phyloP scores from a whole-genome alignment of 2,329 filamentous ascomycete genomes.

The Fusarium sterilihyphosum region DNA sequence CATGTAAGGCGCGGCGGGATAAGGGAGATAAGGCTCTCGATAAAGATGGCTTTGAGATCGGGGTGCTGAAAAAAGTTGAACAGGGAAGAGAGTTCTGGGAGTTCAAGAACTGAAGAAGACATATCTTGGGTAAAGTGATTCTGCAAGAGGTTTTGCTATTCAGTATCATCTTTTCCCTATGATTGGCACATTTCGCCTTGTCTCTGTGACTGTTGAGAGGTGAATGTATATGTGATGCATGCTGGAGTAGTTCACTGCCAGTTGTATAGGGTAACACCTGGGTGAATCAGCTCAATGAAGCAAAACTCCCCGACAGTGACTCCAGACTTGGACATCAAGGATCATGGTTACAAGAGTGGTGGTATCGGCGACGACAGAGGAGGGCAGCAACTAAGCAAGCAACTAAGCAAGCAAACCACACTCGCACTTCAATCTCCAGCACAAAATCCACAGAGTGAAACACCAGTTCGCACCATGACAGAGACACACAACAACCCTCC shows the following conservation, averaged over 20 bases:
- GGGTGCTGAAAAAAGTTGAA: not conserved
- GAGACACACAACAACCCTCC: not conserved
- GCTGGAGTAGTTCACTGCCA: no score
- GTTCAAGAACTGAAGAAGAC: not conserved
- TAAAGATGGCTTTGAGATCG: not conserved
- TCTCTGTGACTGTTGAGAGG: fast-evolving
- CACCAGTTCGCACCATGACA: not conserved
- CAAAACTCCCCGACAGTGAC: not conserved
- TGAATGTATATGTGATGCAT: no score
- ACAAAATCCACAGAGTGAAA: fast-evolving
- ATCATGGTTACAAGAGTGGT: not conserved
- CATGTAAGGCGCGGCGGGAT: not conserved
- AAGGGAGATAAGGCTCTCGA: not conserved
- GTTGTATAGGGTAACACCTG: fast-evolving
- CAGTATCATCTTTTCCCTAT: fast-evolving
- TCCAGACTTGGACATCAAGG: fast-evolving
- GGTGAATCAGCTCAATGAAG: not conserved
- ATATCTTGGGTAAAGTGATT: fast-evolving
- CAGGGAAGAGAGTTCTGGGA: not conserved
- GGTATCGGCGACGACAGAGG: no score
- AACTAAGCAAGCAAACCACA: not conserved
- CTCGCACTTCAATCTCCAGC: fast-evolving
- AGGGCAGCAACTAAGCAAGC: fast-evolving
- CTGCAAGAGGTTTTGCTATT: fast-evolving
- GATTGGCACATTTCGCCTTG: fast-evolving